phyloP scores from a whole-genome alignment of 352 stramenopile species.

The Pythium phragmitis region DNA sequence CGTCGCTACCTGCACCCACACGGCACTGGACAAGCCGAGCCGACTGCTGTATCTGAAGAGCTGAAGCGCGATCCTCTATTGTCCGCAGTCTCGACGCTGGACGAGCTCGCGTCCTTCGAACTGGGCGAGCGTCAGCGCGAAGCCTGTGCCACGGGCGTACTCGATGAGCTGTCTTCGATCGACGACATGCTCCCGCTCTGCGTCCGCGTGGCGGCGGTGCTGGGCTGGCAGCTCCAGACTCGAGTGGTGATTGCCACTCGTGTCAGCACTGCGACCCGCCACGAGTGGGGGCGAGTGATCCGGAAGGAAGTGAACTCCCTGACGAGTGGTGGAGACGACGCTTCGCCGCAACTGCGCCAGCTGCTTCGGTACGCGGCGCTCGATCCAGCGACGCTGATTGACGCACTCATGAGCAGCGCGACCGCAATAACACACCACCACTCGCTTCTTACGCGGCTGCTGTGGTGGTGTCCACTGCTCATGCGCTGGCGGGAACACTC shows the following conservation, averaged over 20 bases:
- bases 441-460: slow-evolving; percentile 4
- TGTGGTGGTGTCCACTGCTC: slow-evolving; percentile 19
- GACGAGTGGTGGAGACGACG: background rate
- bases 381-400: slow-evolving; percentile 4
- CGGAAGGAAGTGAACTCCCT: slow-evolving; percentile 22
- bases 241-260: background rate
- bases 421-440: slow-evolving; percentile 11
- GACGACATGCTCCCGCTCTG: background rate
- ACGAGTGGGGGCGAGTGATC: slow-evolving; percentile 11
- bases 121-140: background rate
- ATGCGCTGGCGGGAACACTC: background rate
- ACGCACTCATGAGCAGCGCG: background rate
- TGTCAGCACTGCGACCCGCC: background rate
- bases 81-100: background rate
- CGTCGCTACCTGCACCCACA: background rate
- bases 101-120: background rate
- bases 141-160: background rate
- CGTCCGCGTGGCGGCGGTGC: slow-evolving; percentile 4
- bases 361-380: slow-evolving; percentile 17
- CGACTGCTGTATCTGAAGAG: background rate
- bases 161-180: slow-evolving; percentile 3
- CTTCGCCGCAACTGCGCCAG: background rate
- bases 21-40: background rate
- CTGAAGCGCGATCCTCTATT: background rate
- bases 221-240: slow-evolving; percentile 5